Conservation (phyloP, 306 rosid species). For the Purshia tridentata region DNA sequence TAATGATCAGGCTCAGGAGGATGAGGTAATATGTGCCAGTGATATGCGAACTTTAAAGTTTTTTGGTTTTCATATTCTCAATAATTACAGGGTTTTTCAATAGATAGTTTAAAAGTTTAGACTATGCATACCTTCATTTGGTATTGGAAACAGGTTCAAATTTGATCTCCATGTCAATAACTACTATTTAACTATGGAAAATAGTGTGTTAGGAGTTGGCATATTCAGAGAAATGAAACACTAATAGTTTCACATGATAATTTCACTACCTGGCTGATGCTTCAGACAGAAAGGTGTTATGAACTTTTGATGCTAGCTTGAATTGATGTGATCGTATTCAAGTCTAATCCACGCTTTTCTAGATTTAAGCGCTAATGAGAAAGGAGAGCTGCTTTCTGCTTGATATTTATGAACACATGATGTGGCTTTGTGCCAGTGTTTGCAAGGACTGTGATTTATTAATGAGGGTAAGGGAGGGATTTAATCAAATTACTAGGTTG, state of each 20-base stretch:
- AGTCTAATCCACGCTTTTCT: not conserved
- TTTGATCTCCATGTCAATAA: too few relatives aligned
- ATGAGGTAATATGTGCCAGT: slow-evolving; percentile 55
- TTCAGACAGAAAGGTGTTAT: too few relatives aligned
- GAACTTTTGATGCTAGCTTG: not conserved
- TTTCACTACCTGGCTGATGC: not conserved
- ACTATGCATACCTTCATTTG: too few relatives aligned
- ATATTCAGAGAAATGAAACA: not conserved
- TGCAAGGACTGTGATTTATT: not conserved
- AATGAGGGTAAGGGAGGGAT: not conserved
- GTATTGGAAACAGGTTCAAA: too few relatives aligned
- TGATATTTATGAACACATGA: not conserved
- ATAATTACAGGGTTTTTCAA: too few relatives aligned
- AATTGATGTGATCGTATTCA: not conserved
- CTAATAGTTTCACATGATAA: not conserved
- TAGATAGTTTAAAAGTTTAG: too few relatives aligned
- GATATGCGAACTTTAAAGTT: not conserved
- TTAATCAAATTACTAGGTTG: not conserved
- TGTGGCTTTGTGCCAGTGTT: not conserved
- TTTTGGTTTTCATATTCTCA: not conserved
- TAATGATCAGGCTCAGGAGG: slow-evolving; percentile 75
- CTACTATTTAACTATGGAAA: too few relatives aligned
- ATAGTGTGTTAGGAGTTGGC: not conserved
- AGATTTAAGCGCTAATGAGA: not conserved
- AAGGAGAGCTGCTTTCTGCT: too few relatives aligned